phyloP scores from a whole-genome alignment of 768 basidiomycete genomes.

The Dioszegia aurantiaca region DNA sequence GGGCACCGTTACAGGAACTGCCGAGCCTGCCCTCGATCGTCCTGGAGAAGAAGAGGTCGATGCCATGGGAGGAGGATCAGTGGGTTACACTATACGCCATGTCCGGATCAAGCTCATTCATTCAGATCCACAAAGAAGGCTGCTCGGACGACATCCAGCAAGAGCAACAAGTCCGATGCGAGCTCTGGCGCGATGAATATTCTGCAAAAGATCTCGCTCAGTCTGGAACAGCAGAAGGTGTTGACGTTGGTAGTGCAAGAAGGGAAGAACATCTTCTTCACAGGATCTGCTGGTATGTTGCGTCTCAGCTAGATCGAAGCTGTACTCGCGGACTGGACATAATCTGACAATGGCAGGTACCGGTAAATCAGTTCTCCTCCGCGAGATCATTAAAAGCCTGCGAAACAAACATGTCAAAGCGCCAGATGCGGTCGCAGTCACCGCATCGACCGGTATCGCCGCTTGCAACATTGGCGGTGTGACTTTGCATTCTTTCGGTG shows the following conservation, averaged over 20 bases:
- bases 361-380: slow-evolving; percentile 89
- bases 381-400: slow-evolving; percentile 80
- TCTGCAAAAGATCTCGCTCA: slow-evolving; percentile 63
- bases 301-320: not conserved
- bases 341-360: slow-evolving; percentile 63
- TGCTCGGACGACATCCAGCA: slow-evolving; percentile 13
- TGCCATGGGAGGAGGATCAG: slow-evolving; percentile 42
- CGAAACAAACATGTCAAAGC: slow-evolving; percentile 59
- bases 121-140: slow-evolving; percentile 22
- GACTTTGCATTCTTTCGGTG: slow-evolving; percentile 93
- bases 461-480: slow-evolving; percentile 96
- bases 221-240: slow-evolving; percentile 81
- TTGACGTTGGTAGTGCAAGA: slow-evolving; percentile 67
- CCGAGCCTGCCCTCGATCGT: slow-evolving; percentile 9
- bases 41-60: slow-evolving; percentile 29
- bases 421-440: slow-evolving; percentile 79
- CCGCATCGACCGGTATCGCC: slow-evolving; percentile 94
- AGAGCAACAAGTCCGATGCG: slow-evolving; percentile 17
- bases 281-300: slow-evolving; percentile 85
- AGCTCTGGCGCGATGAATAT: slow-evolving; percentile 41
- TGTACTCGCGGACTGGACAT: not conserved
- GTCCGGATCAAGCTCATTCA: not conserved
- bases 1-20: slow-evolving; percentile 13
- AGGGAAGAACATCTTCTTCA: slow-evolving; percentile 83
- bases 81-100: slow-evolving; percentile 16